Evolutionary conservation across 495 filamentous ascomycete species (phyloP), one percentile per base, ranked within the genome.

Genomic region (Aspergillus cristatus): DNA sequence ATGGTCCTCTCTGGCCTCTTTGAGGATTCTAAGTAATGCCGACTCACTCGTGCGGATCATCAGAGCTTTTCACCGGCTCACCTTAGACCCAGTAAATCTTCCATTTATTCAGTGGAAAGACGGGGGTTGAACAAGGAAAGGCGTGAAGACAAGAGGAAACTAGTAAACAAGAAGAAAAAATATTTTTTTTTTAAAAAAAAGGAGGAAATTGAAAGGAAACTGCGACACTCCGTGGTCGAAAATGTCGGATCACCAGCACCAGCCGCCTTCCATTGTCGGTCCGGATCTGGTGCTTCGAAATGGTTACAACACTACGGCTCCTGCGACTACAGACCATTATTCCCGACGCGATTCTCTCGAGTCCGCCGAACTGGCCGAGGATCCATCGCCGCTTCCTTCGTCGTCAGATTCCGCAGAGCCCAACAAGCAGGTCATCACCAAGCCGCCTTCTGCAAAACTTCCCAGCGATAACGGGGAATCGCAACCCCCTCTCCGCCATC

Each of bases 401-500:
- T 51, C 46, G 34, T 47, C 55, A 13, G 57, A 58, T n/a, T 22
- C 42, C 28, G 57, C 58, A 24, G 20, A 24, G 4, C 8, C 20
- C n/a, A 11, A 35, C 20, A 40, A 42, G 32, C 48, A 47, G 25
- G 33, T 47, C 17, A 37, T 48, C 32, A 55, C 48, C 13, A 62
- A 57, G 31, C 54, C 54, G 11, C 49, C 55, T 3, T 48, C 45
- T 15, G 40, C 62, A 28, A 57, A 58, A 52, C 40, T 47, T 7
- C 29, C 54, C 14, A 62, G 64, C 15, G 36, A 55, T 6, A 33
- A 52, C 18, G 64, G 65, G 15, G 53, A 57, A 13, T 51, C 59
- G 32, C 37, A 62, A 35, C 35, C 60, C 7, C 42, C 58, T 25
- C 51, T 65, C 32, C 65, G 63, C 33, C 65, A 67, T 35, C 46